These are phyloP conservation scores for Sphenostylis stenocarpa DNA, from an alignment of 306 rosid species.

Conservation along the genomic window DNA sequence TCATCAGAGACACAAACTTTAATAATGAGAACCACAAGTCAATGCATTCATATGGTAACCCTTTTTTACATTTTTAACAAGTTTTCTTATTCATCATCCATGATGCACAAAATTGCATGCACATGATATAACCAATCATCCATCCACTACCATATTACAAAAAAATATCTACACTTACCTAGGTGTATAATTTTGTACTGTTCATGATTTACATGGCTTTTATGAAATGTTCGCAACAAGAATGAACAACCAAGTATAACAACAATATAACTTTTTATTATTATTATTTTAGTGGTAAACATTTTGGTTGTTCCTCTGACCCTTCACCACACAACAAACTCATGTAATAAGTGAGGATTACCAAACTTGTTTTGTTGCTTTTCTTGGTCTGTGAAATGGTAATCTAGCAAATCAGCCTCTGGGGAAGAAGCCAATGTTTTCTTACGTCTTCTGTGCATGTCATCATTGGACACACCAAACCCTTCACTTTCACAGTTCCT, in stretches of 20 bases:
- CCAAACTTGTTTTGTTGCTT: conserved; percentile 76
- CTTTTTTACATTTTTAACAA: conserved; percentile 32
- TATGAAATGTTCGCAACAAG: conserved; percentile 35
- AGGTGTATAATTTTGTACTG: conserved; percentile 46
- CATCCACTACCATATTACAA: conserved; percentile 52
- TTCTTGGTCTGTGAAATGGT: conserved; percentile 62
- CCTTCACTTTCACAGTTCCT: conserved; percentile 72
- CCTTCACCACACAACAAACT: conserved; percentile 67
- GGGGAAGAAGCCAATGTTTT: conserved; percentile 47
- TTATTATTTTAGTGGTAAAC: neutral
- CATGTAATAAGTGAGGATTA: conserved; percentile 67
- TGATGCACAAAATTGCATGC: conserved; percentile 48
- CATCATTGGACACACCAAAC: conserved; percentile 43
- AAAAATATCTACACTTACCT: conserved; percentile 40
- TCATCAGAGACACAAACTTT: neutral
- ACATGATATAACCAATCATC: conserved; percentile 44
- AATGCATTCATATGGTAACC: conserved; percentile 37
- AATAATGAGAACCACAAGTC: conserved; percentile 16
- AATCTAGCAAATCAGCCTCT: conserved; percentile 59
- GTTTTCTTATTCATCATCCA: conserved; percentile 50
- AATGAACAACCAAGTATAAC: conserved; percentile 20
- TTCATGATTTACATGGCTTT: conserved; percentile 38
- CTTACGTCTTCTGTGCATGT: conserved; percentile 41
- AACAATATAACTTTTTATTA: conserved; percentile 17
- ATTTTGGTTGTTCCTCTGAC: neutral